A percentile compares a stretch with the other conserved stretches of the same genome.
Conservation (phyloP, 1,139 yeast species). For the Candida dubliniensis region DNA sequence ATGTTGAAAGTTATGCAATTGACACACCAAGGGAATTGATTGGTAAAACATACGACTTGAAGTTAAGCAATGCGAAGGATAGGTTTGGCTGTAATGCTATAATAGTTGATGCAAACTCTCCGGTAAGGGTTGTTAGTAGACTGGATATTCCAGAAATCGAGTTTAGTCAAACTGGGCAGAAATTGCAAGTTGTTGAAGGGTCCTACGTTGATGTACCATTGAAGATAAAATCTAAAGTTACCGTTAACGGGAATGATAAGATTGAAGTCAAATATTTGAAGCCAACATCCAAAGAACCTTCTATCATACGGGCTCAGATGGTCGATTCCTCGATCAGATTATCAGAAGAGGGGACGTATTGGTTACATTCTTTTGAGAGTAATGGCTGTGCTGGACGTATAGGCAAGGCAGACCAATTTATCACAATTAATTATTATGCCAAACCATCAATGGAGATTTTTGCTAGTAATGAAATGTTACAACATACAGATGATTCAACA, state of each 20-base stretch:
- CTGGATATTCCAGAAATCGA: constrained; percentile 56
- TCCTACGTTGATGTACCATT: constrained; percentile 59
- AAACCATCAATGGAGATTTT: constrained; percentile 51
- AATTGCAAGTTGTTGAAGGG: constrained; percentile 59
- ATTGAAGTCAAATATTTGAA: constrained; percentile 26
- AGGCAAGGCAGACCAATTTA: constrained; percentile 25
- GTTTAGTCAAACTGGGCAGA: constrained; percentile 21
- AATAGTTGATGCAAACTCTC: constrained; percentile 50
- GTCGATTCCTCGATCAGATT: constrained; percentile 24
- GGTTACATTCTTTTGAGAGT: constrained; percentile 57
- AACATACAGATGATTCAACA: constrained; percentile 20
- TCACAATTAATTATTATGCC: constrained; percentile 51
- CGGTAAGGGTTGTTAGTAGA: constrained; percentile 62
- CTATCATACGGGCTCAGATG: constrained; percentile 6
- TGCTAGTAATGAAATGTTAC: constrained; percentile 20
- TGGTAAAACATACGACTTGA: constrained; percentile 72
- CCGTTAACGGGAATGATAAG: constrained; percentile 24
- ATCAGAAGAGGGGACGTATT: constrained; percentile 61
- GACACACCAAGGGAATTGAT: constrained; percentile 51
- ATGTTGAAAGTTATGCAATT: constrained; percentile 47
- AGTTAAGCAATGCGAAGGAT: constrained; percentile 67
- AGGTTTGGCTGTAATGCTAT: constrained; percentile 67
- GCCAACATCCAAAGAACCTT: constrained; percentile 4
- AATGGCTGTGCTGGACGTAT: constrained; percentile 70
- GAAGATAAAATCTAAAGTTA: constrained; percentile 34